Conservation (phyloP, 306 rosid genomes). For the Begonia masoniana region DNA sequence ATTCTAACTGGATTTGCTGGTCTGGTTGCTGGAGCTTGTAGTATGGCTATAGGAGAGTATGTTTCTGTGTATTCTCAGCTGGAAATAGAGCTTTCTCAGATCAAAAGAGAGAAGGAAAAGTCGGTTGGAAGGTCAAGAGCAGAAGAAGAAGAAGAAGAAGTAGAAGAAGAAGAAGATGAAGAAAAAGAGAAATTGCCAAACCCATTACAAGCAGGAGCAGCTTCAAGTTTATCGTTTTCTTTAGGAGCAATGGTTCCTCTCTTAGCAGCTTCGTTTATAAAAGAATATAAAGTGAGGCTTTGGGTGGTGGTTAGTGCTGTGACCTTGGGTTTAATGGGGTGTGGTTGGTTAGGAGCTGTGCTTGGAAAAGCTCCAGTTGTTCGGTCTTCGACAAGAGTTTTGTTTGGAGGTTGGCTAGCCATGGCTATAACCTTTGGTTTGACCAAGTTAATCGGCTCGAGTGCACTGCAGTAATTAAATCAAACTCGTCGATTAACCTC, state of each 20-base stretch:
- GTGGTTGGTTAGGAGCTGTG: slow-evolving; percentile 71
- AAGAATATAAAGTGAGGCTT: slow-evolving; percentile 44
- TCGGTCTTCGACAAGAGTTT: slow-evolving; percentile 40
- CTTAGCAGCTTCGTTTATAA: slow-evolving; percentile 72
- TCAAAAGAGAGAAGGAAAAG: slow-evolving; percentile 35
- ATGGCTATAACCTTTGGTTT: slow-evolving; percentile 78
- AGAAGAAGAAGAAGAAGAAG: neutral
- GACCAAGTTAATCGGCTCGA: slow-evolving; percentile 73
- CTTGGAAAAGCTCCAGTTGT: slow-evolving; percentile 55
- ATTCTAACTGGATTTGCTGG: slow-evolving; percentile 81
- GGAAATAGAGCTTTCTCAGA: slow-evolving; percentile 71
- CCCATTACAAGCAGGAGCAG: slow-evolving; percentile 80
- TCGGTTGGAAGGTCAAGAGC: neutral
- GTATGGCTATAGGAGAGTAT: slow-evolving; percentile 96
- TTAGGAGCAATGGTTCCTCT: slow-evolving; percentile 81
- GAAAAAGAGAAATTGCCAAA: slow-evolving; percentile 44
- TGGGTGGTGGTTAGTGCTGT: slow-evolving; percentile 53
- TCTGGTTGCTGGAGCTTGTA: slow-evolving; percentile 77
- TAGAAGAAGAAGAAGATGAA: neutral
- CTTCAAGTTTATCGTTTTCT: slow-evolving; percentile 73
- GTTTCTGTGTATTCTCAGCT: slow-evolving; percentile 86
- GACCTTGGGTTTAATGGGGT: slow-evolving; percentile 43
- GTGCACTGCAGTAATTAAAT: slow-evolving; percentile 23
- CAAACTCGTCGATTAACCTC: too few species aligned
- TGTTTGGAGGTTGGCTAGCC: slow-evolving; percentile 91